Evolutionary conservation across 768 basidiomycete species (phyloP).

Genomic region (Inosperma sp.): DNA sequence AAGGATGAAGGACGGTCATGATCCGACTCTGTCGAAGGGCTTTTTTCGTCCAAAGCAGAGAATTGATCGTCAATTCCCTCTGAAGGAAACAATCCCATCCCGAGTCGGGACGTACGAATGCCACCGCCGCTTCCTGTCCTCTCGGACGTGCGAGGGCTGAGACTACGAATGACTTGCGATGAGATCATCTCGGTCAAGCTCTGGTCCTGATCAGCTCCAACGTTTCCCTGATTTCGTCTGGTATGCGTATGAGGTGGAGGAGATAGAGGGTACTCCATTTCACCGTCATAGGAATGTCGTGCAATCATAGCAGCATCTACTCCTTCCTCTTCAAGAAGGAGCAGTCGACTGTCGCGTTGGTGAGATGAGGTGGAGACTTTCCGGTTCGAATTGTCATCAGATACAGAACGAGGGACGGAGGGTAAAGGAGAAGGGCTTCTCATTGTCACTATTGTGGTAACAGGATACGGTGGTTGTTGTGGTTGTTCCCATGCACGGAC

Average conservation of each 20-base stretch:
- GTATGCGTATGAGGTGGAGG: constrained; percentile 1
- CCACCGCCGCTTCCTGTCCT: constrained; percentile 16
- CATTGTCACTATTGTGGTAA: too few species aligned
- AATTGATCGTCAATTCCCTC: too few species aligned
- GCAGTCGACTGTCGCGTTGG: constrained; percentile 17
- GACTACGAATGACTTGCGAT: constrained; percentile 40
- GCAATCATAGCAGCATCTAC: constrained; percentile 2
- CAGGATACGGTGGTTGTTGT: constrained; percentile 30
- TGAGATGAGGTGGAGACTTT: constrained; percentile 7
- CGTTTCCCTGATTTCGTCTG: neutral
- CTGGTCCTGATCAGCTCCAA: constrained; percentile 18
- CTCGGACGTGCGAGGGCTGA: constrained; percentile 42
- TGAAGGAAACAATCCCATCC: too few species aligned
- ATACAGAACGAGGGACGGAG: constrained; percentile 27
- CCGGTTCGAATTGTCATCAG: constrained; percentile 16
- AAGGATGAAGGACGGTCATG: neutral
- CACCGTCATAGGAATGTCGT: constrained; percentile 4
- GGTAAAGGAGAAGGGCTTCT: constrained; percentile 18
- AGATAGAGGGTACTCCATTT: constrained; percentile 2
- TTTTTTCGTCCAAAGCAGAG: too few species aligned
- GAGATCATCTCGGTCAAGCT: constrained; percentile 23
- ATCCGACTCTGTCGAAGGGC: neutral
- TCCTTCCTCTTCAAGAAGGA: constrained; percentile 20
- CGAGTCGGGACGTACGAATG: too few species aligned
- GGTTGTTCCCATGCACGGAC: neutral